A percentile compares a stretch with the other conserved stretches of the same genome.
phyloP scores from a whole-genome alignment of 208 protist species.

The Trypanosomatidae sp. region DNA sequence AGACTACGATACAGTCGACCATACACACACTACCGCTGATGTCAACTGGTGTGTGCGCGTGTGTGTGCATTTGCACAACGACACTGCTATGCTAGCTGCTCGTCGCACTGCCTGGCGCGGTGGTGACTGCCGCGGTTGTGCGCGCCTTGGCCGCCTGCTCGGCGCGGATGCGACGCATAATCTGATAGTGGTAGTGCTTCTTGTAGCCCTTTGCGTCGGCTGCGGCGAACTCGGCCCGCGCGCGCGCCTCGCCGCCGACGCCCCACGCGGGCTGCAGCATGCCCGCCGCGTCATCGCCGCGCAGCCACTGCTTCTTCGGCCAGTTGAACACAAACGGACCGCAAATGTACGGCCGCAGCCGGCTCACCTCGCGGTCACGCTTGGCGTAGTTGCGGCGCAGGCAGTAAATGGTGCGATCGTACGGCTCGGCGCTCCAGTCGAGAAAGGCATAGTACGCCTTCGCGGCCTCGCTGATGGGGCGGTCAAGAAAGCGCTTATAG shows the following conservation, averaged over 20 bases:
- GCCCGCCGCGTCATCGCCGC: slow-evolving; percentile 66
- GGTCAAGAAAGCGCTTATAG: slow-evolving; percentile 79
- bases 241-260: slow-evolving; percentile 68
- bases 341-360: slow-evolving; percentile 71
- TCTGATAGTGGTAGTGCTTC: slow-evolving; percentile 86
- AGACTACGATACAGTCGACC: too few relatives aligned
- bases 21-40: too few relatives aligned
- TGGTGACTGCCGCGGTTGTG: too few relatives aligned
- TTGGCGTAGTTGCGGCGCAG: slow-evolving; percentile 58
- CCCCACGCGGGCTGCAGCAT: slow-evolving; percentile 72
- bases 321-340: slow-evolving; percentile 86
- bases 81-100: too few relatives aligned
- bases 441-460: slow-evolving; percentile 84
- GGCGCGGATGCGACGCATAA: slow-evolving; percentile 80
- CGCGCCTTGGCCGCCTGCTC: slow-evolving; percentile 58
- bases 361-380: slow-evolving; percentile 45
- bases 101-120: too few relatives aligned
- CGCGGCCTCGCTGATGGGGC: slow-evolving; percentile 65
- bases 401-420: slow-evolving; percentile 77
- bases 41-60: too few relatives aligned
- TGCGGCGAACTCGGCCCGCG: slow-evolving; percentile 49
- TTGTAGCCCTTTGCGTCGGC: slow-evolving; percentile 74
- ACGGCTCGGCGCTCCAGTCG: slow-evolving; percentile 79
- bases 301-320: slow-evolving; percentile 81
- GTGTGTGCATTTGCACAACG: too few relatives aligned